Evolutionary conservation across 129 eudicot species (phyloP).

Genomic region (Flaveria trinervia): DNA sequence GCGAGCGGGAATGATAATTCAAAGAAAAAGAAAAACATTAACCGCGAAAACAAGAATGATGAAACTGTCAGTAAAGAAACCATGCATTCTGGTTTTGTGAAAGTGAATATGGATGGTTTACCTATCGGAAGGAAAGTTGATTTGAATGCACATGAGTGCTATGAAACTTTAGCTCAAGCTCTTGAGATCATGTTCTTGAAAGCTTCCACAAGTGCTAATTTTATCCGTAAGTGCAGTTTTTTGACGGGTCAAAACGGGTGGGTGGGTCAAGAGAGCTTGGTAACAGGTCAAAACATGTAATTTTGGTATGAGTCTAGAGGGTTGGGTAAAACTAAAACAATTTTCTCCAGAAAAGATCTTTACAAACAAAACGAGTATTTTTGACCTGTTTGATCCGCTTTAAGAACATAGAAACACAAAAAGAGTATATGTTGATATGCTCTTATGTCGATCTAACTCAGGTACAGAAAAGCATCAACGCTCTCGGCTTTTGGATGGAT

Average conservation of each 20-base stretch:
- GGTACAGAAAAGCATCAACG: conserved; percentile 56
- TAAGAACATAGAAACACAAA: too few species aligned
- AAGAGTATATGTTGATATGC: neutral
- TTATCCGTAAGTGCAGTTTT: conserved; percentile 41
- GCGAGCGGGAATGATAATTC: conserved; percentile 47
- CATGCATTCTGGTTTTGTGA: conserved; percentile 64
- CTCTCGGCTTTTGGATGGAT: conserved; percentile 83
- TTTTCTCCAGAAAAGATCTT: neutral
- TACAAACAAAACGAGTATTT: too few species aligned
- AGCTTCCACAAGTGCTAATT: conserved; percentile 36
- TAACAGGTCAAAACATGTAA: neutral
- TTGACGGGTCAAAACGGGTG: conserved; percentile 2
- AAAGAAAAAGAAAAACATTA: conserved; percentile 51
- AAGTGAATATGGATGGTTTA: conserved; percentile 94
- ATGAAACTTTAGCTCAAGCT: conserved; percentile 70
- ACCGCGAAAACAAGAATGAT: conserved; percentile 40
- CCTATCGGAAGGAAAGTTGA: conserved; percentile 94
- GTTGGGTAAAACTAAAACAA: neutral
- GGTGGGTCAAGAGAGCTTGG: conserved; percentile 4
- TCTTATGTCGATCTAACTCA: conserved; percentile 22
- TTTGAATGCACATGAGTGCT: conserved; percentile 71
- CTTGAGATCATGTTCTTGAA: conserved; percentile 86
- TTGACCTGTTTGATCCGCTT: conserved; percentile 4
- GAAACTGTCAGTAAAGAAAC: conserved; percentile 42
- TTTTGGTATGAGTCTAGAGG: neutral